A percentile compares a stretch with the other conserved stretches of the same genome.
phyloP scores from a whole-genome alignment of 1,284 basidiomycete genomes.

The Malassezia brasiliensis region DNA sequence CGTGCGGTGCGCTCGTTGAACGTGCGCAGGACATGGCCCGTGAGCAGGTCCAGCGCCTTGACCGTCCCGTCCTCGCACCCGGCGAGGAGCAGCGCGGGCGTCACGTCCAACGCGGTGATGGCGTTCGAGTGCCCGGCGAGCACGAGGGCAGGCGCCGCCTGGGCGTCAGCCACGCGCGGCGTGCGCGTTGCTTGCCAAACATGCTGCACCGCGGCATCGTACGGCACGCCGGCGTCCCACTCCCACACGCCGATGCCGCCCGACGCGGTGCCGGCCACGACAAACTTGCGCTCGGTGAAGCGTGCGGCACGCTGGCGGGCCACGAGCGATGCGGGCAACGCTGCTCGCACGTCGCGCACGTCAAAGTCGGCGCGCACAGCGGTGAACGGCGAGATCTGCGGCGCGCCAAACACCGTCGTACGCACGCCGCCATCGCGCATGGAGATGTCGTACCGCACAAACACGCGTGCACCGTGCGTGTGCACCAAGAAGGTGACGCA shows the following conservation, averaged over 20 bases:
- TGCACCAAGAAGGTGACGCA: slow-evolving; percentile 22
- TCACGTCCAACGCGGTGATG: slow-evolving; percentile 33
- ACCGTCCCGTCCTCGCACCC: slow-evolving; percentile 56
- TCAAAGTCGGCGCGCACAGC: slow-evolving; percentile 35
- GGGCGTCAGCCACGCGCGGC: slow-evolving; percentile 56
- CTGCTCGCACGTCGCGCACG: slow-evolving; percentile 16
- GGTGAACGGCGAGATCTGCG: slow-evolving; percentile 28
- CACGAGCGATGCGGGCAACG: slow-evolving; percentile 8
- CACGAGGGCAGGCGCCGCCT: slow-evolving; percentile 53
- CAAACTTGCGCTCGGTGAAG: slow-evolving; percentile 36
- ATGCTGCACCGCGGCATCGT: slow-evolving; percentile 19
- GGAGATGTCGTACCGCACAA: slow-evolving; percentile 21
- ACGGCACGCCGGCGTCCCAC: slow-evolving; percentile 27
- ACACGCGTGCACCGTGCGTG: slow-evolving; percentile 21
- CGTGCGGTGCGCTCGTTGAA: slow-evolving; percentile 43
- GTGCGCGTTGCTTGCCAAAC: slow-evolving; percentile 48
- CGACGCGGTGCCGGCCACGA: slow-evolving; percentile 34
- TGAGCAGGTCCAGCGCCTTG: slow-evolving; percentile 61
- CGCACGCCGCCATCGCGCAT: neutral
- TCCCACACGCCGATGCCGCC: slow-evolving; percentile 38
- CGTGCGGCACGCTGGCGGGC: slow-evolving; percentile 20
- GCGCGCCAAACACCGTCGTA: slow-evolving; percentile 30
- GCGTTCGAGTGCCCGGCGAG: slow-evolving; percentile 30
- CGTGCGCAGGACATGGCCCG: slow-evolving; percentile 47
- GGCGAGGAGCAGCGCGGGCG: slow-evolving; percentile 24